Evolutionary conservation across 2,329 filamentous ascomycete species (phyloP), one percentile per base, ranked within the genome.

Genomic region (Aspergillus uvarum): DNA sequence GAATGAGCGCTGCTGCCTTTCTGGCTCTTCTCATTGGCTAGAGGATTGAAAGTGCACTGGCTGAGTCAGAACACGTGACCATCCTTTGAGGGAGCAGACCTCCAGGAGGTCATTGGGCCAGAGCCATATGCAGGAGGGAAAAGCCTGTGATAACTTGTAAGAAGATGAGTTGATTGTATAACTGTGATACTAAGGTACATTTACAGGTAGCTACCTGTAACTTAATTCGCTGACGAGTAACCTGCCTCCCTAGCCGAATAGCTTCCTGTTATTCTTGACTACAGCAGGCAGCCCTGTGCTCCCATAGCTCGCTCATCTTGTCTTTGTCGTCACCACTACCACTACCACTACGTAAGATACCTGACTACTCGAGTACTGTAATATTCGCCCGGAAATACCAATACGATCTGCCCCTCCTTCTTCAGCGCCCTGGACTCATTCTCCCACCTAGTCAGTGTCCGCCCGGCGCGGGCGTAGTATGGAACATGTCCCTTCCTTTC

Each of bases 1-100:
- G 38, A 16, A 44, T 44, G 38, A 44, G n/a, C 38, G 16, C 14
- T 44, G n/a, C 38, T n/a, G 16, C 16, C n/a, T n/a, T n/a, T 42
- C 3, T 44, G 38, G 12, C 5, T 3, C 4, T 19, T 16, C 38
- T 44, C 14, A 44, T 44, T 44, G 38, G 38, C 7, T 44, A 19
- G 3, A 35, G 3, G 7, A 29, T 6, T 10, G 26, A 29, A 29
- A 29, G 19, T 2, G 29, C 6, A 11, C 6, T 29, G 44, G 48
- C 51, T 60, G 53, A 61, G 51, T 55, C 47, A 59, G 8, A 4
- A 0, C 59, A 61, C 59, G 59, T 61, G 56, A 61, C 35, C 47
- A 14, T 16, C 16, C 16, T 44, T 44, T 44, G 38, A 8, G 19
- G 38, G 38, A 8, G 38, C 14, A 44, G 16, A 44, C 14, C 14